Evolutionary conservation across 208 protist genomes (phyloP), one percentile per base, ranked within the genome.

Genomic region (Paratrypanosoma confusum): DNA sequence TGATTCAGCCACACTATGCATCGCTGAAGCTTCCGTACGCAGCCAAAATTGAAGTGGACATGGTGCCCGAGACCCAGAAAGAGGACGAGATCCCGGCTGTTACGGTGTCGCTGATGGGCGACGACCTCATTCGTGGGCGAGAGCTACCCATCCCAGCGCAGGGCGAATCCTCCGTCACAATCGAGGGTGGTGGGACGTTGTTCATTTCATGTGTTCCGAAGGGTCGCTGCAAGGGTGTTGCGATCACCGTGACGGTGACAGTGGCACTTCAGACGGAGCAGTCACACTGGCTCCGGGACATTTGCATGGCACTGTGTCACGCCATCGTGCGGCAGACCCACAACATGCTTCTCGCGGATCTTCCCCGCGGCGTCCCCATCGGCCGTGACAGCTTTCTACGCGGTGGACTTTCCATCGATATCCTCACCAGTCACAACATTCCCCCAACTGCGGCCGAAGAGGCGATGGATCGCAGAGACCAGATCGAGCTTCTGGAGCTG

Each of bases 201-300:
- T 48, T 59, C 39, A 57, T 74, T 37, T 23, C 26, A n/a, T 62
- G 42, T 13, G 58, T 39, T 25, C 46, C 40, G 16, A 57, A 18
- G 22, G 37, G 8, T 0, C 50, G 51, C 37, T 56, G 38, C 10
- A 39, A 57, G 34, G 54, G 58, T 5, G 47, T 43, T 2, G 46
- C 50, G 10, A 36, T 69, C 11, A 55, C 49, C 21, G 48, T 71
- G 5, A 62, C 71, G 49, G 77, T 68, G 1, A 31, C 35, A 16
- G 69, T 84, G 23, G 47, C 69, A 53, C 25, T 81, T 35, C 14
- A 33, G 26, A 67, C 64, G 33, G 71, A 80, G 38, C 56, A 57
- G 44, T 65, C 63, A n/a, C 53, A 77, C 47, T 89, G 80, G 80
- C 51, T 89, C 47, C 55, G 61, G 14, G 76, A 80, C 23, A 84